Evolutionary conservation across 768 basidiomycete species (phyloP), one percentile per base, ranked within the genome.

Genomic region (Coprinellus micaceus): DNA sequence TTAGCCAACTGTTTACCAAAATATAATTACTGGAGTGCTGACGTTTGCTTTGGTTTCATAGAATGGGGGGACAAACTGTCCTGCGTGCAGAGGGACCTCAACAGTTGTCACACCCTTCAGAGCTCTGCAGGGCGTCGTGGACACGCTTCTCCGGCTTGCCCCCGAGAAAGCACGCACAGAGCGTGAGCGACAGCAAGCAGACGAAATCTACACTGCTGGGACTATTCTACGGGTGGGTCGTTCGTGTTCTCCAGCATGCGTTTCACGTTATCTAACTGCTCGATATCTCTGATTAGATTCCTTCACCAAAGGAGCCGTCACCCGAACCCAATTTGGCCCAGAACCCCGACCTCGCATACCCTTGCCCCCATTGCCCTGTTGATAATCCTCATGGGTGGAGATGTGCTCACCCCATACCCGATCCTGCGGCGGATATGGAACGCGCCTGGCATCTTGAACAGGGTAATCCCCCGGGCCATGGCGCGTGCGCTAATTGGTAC

Each of bases 11-110:
- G 41, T 39, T 21, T 48, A 43, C 33, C 9, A 30, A 41, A 22
- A 33, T 12, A 24, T 15, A 9, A 33, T 33, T 43, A 17, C 40
- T 7, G 40, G 9, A 10, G 7, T 43, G n/a, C 48, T 52, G n/a
- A 46, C 26, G 44, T 12, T 28, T 9, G 29, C 5, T n/a, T 12
- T 11, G 17, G n/a, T 51, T 26, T 33, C 56, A 39, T 33, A 93
- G 90, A 93, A 93, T 62, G 88, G 89, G 33, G 91, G 91, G 52
- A 86, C 87, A 19, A 89, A 83, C 62, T 94, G 91, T 66, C 91
- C 91, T 13, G 84, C 87, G 5, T 94, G 91, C 63, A 85, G 91
- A 53, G 80, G 83, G 24, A 61, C 76, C n/a, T 85, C 89, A 13
- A 85, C 79, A 24, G 75, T 79, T 22, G 89, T 89, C 36, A 78